Conservation (phyloP, 345 rosid genomes). For the Nephelium lappaceum region DNA sequence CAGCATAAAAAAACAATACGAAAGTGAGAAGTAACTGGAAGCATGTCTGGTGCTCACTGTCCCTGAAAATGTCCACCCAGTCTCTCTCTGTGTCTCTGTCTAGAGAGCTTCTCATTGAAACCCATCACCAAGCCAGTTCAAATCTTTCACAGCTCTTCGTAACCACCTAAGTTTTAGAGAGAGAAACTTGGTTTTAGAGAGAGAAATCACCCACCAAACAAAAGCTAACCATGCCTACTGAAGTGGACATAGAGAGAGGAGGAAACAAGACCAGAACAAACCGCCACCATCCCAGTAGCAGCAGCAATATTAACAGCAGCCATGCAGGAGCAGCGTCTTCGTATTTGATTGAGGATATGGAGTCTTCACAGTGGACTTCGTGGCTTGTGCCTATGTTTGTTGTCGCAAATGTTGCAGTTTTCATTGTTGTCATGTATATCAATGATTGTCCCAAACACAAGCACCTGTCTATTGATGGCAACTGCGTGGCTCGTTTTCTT, state of each 20-base stretch:
- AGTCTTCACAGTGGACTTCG: conserved; percentile 66
- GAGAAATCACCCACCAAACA: not conserved
- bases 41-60: not conserved
- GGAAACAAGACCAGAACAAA: conserved; percentile 21
- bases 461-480: conserved; percentile 33
- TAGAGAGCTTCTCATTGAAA: not conserved
- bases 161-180: not conserved
- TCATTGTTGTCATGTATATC: conserved; percentile 67
- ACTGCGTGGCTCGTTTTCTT: conserved; percentile 71
- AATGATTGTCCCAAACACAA: conserved; percentile 72
- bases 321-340: conserved; percentile 35
- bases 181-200: not conserved
- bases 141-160: not conserved
- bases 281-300: not conserved
- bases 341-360: conserved; percentile 43
- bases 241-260: conserved; percentile 41
- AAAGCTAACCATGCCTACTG: conserved; percentile 28
- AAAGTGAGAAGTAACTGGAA: not conserved
- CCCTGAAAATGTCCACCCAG: conserved; percentile 2
- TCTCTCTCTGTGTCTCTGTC: not conserved
- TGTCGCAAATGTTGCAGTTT: conserved; percentile 60
- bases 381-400: conserved; percentile 87
- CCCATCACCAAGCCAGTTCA: conserved; percentile 17
- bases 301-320: conserved; percentile 7
- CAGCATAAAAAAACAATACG: not conserved